Evolutionary conservation across 306 rosid genomes (phyloP).

Genomic region (Canavalia ensiformis): DNA sequence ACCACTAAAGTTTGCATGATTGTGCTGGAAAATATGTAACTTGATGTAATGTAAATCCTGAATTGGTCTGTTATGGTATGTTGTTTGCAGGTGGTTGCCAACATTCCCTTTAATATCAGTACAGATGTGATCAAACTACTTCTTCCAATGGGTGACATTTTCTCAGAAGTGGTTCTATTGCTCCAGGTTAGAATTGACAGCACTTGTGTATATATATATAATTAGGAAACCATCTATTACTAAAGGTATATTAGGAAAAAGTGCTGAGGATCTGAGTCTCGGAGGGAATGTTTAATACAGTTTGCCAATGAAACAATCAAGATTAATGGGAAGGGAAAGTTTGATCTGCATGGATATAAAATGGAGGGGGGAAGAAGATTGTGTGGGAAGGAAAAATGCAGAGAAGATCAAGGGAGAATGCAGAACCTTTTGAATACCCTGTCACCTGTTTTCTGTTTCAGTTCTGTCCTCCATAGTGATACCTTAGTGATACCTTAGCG

Average conservation of each 20-base stretch:
- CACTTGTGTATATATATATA: constrained; percentile 10
- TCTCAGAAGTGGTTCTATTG: constrained; percentile 83
- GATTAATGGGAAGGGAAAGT: not conserved
- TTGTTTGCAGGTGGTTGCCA: constrained; percentile 80
- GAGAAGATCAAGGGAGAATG: not conserved
- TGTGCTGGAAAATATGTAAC: constrained; percentile 30
- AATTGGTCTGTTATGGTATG: constrained; percentile 34
- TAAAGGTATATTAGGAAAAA: not conserved
- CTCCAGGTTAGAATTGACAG: constrained; percentile 70
- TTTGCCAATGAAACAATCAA: not conserved
- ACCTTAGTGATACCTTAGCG: not conserved
- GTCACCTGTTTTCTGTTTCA: not conserved
- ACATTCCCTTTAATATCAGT: constrained; percentile 88
- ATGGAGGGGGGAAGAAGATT: not conserved
- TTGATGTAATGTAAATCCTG: constrained; percentile 27
- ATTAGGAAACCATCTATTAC: not conserved
- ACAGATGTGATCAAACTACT: constrained; percentile 82
- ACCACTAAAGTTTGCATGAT: constrained; percentile 24
- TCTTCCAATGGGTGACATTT: constrained; percentile 97
- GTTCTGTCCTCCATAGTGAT: not conserved
- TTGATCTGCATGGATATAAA: not conserved
- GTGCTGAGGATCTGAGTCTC: not conserved
- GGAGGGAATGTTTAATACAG: not conserved
- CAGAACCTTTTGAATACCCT: not conserved
- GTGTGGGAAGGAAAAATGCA: not conserved